Evolutionary conservation across 345 rosid species (phyloP).

Genomic region (Aquilaria malaccensis): DNA sequence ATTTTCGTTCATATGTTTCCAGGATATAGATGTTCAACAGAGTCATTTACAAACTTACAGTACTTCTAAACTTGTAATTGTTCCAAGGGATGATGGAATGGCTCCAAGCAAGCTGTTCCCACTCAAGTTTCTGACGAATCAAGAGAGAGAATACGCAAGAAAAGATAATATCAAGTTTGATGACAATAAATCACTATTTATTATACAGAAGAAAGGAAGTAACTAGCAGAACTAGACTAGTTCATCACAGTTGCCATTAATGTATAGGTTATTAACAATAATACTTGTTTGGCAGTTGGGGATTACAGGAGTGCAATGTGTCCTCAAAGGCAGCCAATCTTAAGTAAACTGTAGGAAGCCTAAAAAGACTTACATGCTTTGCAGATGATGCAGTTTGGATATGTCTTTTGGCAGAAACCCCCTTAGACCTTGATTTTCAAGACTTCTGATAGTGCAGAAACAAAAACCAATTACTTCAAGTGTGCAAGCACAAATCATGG

Average conservation of each 20-base stretch:
- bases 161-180: not conserved
- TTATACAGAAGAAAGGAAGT: too few species aligned
- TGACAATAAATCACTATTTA: not conserved
- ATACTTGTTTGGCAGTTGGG: too few species aligned
- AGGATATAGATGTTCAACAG: too few species aligned
- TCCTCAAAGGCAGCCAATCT: not conserved
- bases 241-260: too few species aligned
- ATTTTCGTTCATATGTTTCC: too few species aligned
- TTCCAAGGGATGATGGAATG: slow-evolving; percentile 72
- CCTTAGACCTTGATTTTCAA: slow-evolving; percentile 82
- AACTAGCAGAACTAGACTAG: too few species aligned
- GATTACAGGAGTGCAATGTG: too few species aligned
- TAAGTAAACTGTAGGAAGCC: slow-evolving; percentile 11
- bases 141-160: slow-evolving; percentile 10
- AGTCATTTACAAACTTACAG: slow-evolving; percentile 46
- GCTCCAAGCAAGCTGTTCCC: slow-evolving; percentile 68
- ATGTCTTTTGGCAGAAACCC: slow-evolving; percentile 76
- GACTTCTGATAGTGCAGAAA: slow-evolving; percentile 48
- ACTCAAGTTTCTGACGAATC: slow-evolving; percentile 69
- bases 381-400: slow-evolving; percentile 65
- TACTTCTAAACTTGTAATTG: slow-evolving; percentile 49
- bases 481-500: not conserved
- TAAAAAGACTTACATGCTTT: slow-evolving; percentile 60
- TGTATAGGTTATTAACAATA: too few species aligned
- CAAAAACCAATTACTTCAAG: slow-evolving; percentile 5